phyloP scores from a whole-genome alignment of 1,284 basidiomycete genomes.

The Cryptococcus wingfieldii region DNA sequence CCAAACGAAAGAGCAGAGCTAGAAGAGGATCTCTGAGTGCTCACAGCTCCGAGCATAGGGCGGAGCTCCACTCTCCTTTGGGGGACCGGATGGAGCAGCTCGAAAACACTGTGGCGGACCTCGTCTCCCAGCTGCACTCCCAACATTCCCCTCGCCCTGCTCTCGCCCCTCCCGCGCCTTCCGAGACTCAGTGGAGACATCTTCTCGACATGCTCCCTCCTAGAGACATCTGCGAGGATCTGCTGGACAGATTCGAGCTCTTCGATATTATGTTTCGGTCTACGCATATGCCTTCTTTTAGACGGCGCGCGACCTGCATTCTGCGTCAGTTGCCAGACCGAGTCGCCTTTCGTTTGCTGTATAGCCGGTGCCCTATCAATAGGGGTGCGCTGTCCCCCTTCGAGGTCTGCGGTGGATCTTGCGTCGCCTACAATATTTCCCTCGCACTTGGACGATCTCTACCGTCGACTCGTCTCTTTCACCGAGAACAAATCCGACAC shows the following conservation, averaged over 20 bases:
- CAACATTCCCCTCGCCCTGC: neutral
- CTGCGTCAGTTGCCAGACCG: neutral
- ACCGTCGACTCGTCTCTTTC: conserved; percentile 1
- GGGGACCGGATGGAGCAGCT: neutral
- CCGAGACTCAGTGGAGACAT: conserved; percentile 1
- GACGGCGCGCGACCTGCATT: neutral
- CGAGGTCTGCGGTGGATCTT: neutral
- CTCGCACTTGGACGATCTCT: neutral
- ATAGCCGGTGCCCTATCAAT: conserved; percentile 5
- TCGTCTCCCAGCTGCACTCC: neutral
- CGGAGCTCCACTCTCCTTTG: neutral
- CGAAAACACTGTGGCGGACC: neutral
- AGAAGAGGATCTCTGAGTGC: too few species aligned
- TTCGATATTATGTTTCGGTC: conserved; percentile 2
- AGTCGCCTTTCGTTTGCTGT: conserved; percentile 3
- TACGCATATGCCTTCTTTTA: conserved; percentile 5
- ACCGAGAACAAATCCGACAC: conserved; percentile 1
- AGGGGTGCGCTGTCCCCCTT: neutral
- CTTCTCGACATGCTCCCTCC: conserved; percentile 3
- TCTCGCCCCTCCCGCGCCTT: neutral
- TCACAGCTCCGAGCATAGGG: too few species aligned
- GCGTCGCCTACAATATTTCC: neutral
- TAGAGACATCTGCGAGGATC: neutral
- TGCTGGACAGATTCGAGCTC: conserved; percentile 1
- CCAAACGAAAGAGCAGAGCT: too few species aligned